These are phyloP conservation scores for Pogostemon cablin DNA, from an alignment of 257 asterid genomes.

Conservation along the genomic window DNA sequence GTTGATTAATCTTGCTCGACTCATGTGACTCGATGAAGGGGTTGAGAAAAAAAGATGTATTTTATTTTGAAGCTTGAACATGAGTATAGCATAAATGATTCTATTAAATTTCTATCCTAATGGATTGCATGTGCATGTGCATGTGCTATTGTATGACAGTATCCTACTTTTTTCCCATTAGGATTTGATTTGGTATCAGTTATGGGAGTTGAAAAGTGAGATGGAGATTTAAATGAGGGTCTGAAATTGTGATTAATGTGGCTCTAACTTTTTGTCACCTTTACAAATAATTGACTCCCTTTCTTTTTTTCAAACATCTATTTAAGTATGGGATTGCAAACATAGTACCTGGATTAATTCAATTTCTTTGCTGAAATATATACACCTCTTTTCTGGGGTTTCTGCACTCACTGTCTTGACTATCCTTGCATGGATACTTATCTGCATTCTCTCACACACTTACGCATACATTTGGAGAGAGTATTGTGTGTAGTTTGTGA, in stretches of 20 bases:
- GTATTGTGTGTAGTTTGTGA: conserved; percentile 9
- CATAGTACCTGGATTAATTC: conserved; percentile 28
- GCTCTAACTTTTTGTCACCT: conserved; percentile 28
- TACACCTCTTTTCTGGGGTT: neutral
- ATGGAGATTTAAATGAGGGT: conserved; percentile 4
- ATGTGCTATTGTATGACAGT: neutral
- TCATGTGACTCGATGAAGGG: neutral
- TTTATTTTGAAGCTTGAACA: neutral
- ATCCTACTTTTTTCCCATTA: conserved; percentile 2
- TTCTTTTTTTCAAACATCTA: neutral
- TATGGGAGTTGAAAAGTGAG: conserved; percentile 22
- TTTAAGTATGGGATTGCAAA: conserved; percentile 26
- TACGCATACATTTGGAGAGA: neutral
- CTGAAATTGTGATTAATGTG: conserved; percentile 14
- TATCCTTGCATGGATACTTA: neutral
- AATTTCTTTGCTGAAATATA: conserved; percentile 19
- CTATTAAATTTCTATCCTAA: neutral
- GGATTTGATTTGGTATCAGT: too few species aligned
- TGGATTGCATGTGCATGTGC: conserved; percentile 18
- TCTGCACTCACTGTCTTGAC: conserved; percentile 1
- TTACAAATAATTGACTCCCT: conserved; percentile 15
- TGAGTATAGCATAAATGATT: neutral
- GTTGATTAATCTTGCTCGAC: neutral
- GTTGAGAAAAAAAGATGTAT: neutral
- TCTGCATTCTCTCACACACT: conserved; percentile 11